Conservation (phyloP, 2,329 filamentous ascomycete genomes). For the Raffaelea ambrosiae region DNA sequence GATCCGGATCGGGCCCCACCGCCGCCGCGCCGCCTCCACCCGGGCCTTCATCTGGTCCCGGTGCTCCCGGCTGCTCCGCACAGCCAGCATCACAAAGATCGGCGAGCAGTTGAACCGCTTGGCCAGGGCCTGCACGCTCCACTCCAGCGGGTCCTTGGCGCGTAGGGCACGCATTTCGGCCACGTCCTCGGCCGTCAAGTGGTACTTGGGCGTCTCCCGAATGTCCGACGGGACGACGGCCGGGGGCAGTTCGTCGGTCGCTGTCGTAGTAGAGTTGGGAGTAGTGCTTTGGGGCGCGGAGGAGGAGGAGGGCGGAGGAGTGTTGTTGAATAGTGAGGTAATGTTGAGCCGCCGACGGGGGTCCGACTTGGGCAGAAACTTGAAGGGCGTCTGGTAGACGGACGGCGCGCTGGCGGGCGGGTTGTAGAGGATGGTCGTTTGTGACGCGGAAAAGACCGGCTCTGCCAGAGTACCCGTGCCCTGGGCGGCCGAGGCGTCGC, state of each 20-base stretch:
- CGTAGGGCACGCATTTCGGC: constrained; percentile 51
- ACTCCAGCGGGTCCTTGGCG: constrained; percentile 40
- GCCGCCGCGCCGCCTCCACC: constrained; percentile 38
- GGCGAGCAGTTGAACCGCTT: constrained; percentile 46
- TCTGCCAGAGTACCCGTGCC: constrained; percentile 17
- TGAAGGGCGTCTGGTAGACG: constrained; percentile 58
- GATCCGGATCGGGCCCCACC: constrained; percentile 48
- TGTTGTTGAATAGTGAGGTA: constrained; percentile 28
- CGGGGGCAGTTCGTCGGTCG: constrained; percentile 21
- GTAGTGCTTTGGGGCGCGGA: constrained; percentile 8
- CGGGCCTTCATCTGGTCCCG: constrained; percentile 34
- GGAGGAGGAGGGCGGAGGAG: constrained; percentile 14
- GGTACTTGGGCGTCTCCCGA: constrained; percentile 29
- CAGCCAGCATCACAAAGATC: constrained; percentile 51
- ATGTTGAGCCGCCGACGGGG: constrained; percentile 43
- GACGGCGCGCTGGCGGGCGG: constrained; percentile 37
- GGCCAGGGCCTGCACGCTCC: constrained; percentile 46
- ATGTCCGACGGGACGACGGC: constrained; percentile 6
- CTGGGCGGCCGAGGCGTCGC: constrained; percentile 1
- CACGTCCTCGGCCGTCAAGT: constrained; percentile 47
- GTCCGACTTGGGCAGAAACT: constrained; percentile 52
- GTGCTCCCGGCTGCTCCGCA: constrained; percentile 40
- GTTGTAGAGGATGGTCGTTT: constrained; percentile 36
- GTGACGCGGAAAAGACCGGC: too few species aligned
- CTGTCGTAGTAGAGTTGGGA: constrained; percentile 11